A percentile compares a stretch with the other conserved stretches of the same genome.
phyloP scores from a whole-genome alignment of 192 early-diverging fungal species.

The Rhizoclosmatium globosum region DNA sequence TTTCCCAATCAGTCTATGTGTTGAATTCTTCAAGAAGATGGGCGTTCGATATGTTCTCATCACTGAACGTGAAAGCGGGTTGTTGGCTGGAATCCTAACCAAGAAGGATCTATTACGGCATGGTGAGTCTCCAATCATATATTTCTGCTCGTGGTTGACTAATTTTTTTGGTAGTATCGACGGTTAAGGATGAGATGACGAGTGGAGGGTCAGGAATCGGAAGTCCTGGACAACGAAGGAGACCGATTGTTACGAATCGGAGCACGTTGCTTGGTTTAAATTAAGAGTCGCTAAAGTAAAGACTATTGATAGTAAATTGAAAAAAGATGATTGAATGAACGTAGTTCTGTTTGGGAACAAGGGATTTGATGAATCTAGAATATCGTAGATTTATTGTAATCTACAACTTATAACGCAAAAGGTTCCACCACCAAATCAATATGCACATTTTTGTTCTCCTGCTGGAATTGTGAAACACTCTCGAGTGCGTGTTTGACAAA shows the following conservation, averaged over 20 bases:
- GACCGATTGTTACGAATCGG: too few relatives aligned
- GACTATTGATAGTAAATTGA: too few relatives aligned
- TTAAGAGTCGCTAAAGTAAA: too few relatives aligned
- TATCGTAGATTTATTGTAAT: neutral
- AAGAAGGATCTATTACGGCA: constrained; percentile 58
- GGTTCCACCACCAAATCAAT: neutral
- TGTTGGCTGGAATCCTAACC: constrained; percentile 47
- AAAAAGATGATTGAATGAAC: too few relatives aligned
- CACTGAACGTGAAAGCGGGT: constrained; percentile 35
- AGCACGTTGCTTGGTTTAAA: too few relatives aligned
- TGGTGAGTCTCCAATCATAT: constrained; percentile 13
- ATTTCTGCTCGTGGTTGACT: neutral
- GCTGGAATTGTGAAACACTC: neutral
- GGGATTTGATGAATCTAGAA: too few relatives aligned
- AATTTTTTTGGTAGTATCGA: neutral
- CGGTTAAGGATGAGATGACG: neutral
- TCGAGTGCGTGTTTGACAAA: neutral
- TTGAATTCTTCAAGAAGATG: constrained; percentile 67
- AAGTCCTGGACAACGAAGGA: too few relatives aligned
- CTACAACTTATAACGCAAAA: neutral
- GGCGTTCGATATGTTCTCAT: constrained; percentile 55
- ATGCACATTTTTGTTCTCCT: neutral
- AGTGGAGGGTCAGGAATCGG: too few relatives aligned
- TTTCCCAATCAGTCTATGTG: constrained; percentile 52
- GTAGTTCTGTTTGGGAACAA: too few relatives aligned